Percentiles rank a stretch among this genome's conserved stretches.
Conservation (phyloP, 768 basidiomycete genomes). For the Boletus rex-veris region DNA sequence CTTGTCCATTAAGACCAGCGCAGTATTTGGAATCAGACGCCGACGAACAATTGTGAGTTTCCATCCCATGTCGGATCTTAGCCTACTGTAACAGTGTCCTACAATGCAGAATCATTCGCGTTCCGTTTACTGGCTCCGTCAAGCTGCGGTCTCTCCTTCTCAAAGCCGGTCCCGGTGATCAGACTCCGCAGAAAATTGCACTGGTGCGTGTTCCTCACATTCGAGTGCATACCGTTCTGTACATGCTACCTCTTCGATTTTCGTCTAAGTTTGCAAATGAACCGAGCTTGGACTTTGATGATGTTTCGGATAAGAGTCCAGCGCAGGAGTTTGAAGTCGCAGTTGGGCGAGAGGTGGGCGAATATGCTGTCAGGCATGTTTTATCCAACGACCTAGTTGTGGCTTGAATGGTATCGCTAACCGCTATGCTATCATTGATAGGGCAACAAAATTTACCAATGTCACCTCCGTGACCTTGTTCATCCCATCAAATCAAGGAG, state of each 20-base stretch:
- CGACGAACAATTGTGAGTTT: slow-evolving; percentile 78
- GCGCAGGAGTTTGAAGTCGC: slow-evolving; percentile 73
- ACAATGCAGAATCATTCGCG: slow-evolving; percentile 63
- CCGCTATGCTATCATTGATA: slow-evolving; percentile 26
- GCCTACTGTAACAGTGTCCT: background rate
- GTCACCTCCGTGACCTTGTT: slow-evolving; percentile 79
- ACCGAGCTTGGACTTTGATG: slow-evolving; percentile 78
- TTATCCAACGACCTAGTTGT: background rate
- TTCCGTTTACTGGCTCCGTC: slow-evolving; percentile 87
- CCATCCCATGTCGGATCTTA: background rate
- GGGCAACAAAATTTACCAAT: slow-evolving; percentile 83
- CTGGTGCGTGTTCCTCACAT: slow-evolving; percentile 48
- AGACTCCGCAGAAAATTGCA: slow-evolving; percentile 68
- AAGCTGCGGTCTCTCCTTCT: slow-evolving; percentile 78
- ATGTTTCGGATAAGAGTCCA: slow-evolving; percentile 56
- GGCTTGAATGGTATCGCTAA: background rate
- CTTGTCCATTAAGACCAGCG: slow-evolving; percentile 2
- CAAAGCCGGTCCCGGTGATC: slow-evolving; percentile 77
- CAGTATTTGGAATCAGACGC: slow-evolving; percentile 87
- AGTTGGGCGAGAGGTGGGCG: slow-evolving; percentile 72
- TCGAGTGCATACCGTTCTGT: background rate
- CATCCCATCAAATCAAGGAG: slow-evolving; percentile 77
- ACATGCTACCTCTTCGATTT: background rate
- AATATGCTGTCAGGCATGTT: slow-evolving; percentile 77
- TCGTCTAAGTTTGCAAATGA: slow-evolving; percentile 70